phyloP scores from a whole-genome alignment of 2,329 filamentous ascomycete species.

The Apiospora saccharicola region DNA sequence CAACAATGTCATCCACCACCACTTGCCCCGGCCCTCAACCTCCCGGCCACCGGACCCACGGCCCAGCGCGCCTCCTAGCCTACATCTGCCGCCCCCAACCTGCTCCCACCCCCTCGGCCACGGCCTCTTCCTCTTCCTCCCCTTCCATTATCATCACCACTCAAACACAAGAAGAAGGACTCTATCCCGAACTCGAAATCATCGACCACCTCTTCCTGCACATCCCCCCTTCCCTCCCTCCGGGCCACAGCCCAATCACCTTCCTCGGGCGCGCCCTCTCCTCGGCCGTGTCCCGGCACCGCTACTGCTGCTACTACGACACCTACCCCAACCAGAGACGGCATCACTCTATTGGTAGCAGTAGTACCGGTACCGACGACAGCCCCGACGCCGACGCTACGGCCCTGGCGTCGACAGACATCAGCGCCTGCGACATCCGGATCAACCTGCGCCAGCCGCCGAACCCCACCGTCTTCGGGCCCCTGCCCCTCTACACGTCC shows the following conservation, averaged over 20 bases:
- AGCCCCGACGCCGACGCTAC: background rate
- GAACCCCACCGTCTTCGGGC: background rate
- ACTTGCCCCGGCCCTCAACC: background rate
- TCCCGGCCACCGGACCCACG: background rate
- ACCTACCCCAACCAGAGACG: background rate
- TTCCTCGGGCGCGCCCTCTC: background rate
- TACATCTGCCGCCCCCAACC: background rate
- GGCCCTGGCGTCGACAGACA: background rate
- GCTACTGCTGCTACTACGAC: background rate
- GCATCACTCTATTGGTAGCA: too few relatives aligned
- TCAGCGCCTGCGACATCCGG: background rate
- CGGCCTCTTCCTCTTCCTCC: background rate
- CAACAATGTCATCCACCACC: background rate
- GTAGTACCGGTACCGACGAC: too few relatives aligned
- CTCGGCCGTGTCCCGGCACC: background rate
- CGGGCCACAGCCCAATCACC: background rate
- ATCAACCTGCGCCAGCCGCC: background rate
- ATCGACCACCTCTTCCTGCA: background rate
- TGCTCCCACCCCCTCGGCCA: background rate
- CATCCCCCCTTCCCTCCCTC: background rate
- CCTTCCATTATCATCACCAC: background rate
- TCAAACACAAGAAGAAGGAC: background rate
- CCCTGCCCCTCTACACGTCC: background rate
- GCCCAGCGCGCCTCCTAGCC: background rate
- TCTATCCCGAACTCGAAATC: background rate